Conservation (phyloP, 371 early-diverging fungal genomes). For the Mucor racemosus region DNA sequence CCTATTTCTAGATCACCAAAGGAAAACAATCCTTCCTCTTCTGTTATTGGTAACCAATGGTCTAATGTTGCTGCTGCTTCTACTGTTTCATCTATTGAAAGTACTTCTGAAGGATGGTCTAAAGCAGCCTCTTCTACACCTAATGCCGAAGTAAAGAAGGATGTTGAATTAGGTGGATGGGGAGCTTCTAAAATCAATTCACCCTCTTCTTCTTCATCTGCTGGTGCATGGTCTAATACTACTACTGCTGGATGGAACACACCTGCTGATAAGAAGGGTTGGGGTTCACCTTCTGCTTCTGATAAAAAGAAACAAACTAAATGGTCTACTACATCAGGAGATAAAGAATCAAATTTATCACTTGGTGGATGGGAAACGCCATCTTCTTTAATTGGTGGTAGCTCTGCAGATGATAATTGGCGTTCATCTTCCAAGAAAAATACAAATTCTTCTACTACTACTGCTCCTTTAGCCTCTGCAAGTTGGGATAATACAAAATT, state of each 20-base stretch:
- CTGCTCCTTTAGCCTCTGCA: neutral
- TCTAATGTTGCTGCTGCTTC: neutral
- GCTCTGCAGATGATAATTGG: neutral
- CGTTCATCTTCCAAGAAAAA: neutral
- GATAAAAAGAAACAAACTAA: neutral
- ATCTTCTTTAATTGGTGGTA: neutral
- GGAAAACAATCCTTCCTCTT: neutral
- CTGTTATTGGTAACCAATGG: neutral
- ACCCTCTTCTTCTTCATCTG: neutral
- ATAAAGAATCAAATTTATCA: neutral
- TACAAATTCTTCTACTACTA: neutral
- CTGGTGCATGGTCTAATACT: conserved; percentile 8
- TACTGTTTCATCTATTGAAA: neutral
- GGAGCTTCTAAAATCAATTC: neutral
- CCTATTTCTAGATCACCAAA: neutral
- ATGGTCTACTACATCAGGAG: neutral
- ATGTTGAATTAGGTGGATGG: neutral
- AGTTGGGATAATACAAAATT: conserved; percentile 13
- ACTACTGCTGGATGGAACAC: conserved; percentile 7
- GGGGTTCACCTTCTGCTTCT: neutral
- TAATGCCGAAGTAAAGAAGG: neutral
- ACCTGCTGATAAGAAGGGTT: neutral
- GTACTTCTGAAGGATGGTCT: neutral
- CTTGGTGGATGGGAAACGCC: conserved; percentile 3
- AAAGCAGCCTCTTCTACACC: neutral